A percentile compares a stretch with the other conserved stretches of the same genome.
Conservation (phyloP, 169 alveolate genomes). For the Eimeria necatrix region DNA sequence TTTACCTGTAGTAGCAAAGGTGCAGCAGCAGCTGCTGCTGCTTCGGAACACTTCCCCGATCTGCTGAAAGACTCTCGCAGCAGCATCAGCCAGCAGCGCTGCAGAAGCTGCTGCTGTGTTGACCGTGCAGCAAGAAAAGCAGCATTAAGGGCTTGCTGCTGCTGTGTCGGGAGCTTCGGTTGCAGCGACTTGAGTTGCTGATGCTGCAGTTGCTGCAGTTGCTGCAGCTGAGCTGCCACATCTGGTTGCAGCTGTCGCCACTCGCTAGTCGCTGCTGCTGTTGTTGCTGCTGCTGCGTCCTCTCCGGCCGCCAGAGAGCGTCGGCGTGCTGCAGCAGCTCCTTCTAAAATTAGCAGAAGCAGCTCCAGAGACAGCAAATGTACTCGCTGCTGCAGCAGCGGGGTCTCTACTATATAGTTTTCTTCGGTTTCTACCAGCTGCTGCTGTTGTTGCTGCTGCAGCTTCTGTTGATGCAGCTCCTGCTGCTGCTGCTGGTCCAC, state of each 20-base stretch:
- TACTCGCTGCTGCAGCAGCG: neutral
- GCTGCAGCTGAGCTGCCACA: conserved; percentile 47
- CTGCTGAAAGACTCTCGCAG: conserved; percentile 54
- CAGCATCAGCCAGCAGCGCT: conserved; percentile 68
- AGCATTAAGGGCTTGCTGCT: neutral
- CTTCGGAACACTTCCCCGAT: conserved; percentile 17
- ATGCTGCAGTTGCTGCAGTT: conserved; percentile 55
- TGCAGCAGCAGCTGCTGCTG: conserved; percentile 58
- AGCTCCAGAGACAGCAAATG: conserved; percentile 20
- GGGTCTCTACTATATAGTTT: neutral
- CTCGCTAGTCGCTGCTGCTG: conserved; percentile 36
- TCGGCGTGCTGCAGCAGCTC: conserved; percentile 51
- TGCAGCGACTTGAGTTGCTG: conserved; percentile 11
- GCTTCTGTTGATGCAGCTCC: neutral
- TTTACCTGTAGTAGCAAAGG: conserved; percentile 40
- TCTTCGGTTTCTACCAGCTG: neutral
- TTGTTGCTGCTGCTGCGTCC: conserved; percentile 8
- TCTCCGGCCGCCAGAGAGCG: neutral
- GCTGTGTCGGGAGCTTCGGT: conserved; percentile 2
- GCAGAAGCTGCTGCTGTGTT: conserved; percentile 65
- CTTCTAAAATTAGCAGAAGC: conserved; percentile 2
- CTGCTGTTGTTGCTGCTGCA: neutral
- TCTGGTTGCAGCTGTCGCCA: conserved; percentile 50
- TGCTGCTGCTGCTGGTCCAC: conserved; percentile 17
- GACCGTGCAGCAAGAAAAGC: conserved; percentile 55